Conservation (phyloP, 2,329 filamentous ascomycete species). For the Colletotrichum liriopes region DNA sequence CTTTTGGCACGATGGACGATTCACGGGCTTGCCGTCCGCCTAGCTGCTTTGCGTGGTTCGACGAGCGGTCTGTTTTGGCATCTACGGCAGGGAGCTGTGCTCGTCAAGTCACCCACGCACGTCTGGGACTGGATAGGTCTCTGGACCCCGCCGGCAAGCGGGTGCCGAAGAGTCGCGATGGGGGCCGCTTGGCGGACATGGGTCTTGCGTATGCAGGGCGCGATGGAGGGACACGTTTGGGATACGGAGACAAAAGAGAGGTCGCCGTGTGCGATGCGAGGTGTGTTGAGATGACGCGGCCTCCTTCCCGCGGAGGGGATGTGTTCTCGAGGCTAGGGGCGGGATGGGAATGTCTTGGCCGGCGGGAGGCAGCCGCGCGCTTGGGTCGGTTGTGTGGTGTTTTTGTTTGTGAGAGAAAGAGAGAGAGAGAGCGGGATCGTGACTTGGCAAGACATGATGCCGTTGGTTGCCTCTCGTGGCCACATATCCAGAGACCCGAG, state of each 20-base stretch:
- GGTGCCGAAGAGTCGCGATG: conserved; percentile 38
- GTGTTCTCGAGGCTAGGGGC: neutral
- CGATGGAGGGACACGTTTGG: conserved; percentile 19
- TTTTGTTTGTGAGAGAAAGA: no score
- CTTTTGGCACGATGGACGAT: neutral
- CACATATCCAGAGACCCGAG: neutral
- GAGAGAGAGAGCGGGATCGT: neutral
- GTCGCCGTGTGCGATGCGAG: neutral
- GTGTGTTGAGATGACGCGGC: conserved; percentile 32
- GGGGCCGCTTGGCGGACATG: conserved; percentile 36
- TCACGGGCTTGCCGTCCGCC: conserved; percentile 1
- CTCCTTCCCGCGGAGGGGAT: neutral
- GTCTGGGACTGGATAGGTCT: conserved; percentile 6
- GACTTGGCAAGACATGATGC: neutral
- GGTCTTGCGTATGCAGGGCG: conserved; percentile 27
- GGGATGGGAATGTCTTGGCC: conserved; percentile 13
- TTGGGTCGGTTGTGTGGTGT: conserved; percentile 9
- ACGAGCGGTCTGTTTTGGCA: neutral
- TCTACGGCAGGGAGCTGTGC: neutral
- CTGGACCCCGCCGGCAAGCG: conserved; percentile 37
- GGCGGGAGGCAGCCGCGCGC: conserved; percentile 37
- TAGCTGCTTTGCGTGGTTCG: neutral
- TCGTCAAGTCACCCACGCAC: no score
- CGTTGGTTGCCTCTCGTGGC: neutral
- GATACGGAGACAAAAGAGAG: neutral